Conservation (phyloP, 768 basidiomycete species). For the Lentinula raphanica region DNA sequence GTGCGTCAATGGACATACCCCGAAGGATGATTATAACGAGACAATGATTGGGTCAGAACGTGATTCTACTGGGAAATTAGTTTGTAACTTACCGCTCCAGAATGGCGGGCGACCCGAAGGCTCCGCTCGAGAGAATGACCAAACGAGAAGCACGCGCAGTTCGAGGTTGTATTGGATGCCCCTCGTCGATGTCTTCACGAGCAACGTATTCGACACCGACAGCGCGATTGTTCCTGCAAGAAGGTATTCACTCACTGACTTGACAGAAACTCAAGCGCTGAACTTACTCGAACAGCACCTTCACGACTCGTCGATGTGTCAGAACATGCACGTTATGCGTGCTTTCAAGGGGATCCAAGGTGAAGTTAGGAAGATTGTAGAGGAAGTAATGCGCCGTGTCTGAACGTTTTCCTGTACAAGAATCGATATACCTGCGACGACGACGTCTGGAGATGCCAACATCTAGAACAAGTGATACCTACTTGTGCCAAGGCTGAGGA, state of each 20-base stretch:
- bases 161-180: neutral
- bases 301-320: conserved; percentile 19
- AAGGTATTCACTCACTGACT: no score
- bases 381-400: conserved; percentile 30
- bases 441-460: neutral
- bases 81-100: conserved; percentile 21
- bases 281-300: conserved; percentile 24
- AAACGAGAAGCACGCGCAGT: conserved; percentile 21
- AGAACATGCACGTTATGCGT: conserved; percentile 10
- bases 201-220: conserved; percentile 26
- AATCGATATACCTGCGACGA: conserved; percentile 34
- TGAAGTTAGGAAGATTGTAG: conserved; percentile 19
- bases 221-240: conserved; percentile 12
- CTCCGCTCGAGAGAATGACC: conserved; percentile 25
- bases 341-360: neutral
- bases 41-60: no score
- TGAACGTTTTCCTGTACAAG: conserved; percentile 30
- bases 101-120: conserved; percentile 29
- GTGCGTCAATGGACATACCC: no score
- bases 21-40: no score
- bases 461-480: neutral
- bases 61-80: no score
- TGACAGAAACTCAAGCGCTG: neutral
- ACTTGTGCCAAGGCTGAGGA: neutral
- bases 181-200: conserved; percentile 4